Conservation (phyloP, 2,329 filamentous ascomycete genomes). For the Ampelomyces quisqualis region DNA sequence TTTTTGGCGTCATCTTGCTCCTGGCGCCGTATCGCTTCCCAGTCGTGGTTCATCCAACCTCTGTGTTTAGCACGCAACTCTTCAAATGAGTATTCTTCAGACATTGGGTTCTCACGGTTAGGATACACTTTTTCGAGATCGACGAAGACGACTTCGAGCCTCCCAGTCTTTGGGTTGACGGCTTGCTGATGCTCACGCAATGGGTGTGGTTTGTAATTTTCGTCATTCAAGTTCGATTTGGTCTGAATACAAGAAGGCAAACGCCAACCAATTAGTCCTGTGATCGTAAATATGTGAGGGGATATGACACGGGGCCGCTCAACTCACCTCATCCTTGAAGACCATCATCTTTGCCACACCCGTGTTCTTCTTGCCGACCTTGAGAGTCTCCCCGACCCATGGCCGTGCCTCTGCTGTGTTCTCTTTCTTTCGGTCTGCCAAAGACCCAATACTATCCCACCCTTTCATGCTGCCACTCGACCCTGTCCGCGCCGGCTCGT, state of each 20-base stretch:
- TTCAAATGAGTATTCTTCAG: conserved; percentile 83
- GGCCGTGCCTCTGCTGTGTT: conserved; percentile 83
- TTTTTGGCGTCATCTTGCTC: conserved; percentile 32
- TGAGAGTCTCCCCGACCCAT: conserved; percentile 89
- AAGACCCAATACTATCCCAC: conserved; percentile 88
- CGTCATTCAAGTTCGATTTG: conserved; percentile 41
- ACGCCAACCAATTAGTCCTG: conserved; percentile 83
- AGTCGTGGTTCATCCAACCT: conserved; percentile 63
- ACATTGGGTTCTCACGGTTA: conserved; percentile 63
- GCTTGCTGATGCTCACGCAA: conserved; percentile 78
- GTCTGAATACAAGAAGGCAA: conserved; percentile 55
- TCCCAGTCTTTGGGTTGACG: conserved; percentile 78
- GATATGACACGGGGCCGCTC: conserved; percentile 28
- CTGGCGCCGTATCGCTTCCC: conserved; percentile 45
- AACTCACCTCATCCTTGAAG: conserved; percentile 94
- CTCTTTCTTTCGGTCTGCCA: conserved; percentile 90
- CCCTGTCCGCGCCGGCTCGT: conserved; percentile 56
- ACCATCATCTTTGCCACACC: conserved; percentile 80
- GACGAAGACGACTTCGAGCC: conserved; percentile 83
- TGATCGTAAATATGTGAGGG: conserved; percentile 44
- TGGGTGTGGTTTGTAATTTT: conserved; percentile 56
- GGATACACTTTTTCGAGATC: conserved; percentile 85
- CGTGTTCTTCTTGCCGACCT: conserved; percentile 79
- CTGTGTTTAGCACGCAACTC: conserved; percentile 79
- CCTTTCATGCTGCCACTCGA: conserved; percentile 64